Percentiles rank a stretch among this genome's conserved stretches.
phyloP scores from a whole-genome alignment of 805 yeast genomes.

The Cyberlindnera bimundalis region DNA sequence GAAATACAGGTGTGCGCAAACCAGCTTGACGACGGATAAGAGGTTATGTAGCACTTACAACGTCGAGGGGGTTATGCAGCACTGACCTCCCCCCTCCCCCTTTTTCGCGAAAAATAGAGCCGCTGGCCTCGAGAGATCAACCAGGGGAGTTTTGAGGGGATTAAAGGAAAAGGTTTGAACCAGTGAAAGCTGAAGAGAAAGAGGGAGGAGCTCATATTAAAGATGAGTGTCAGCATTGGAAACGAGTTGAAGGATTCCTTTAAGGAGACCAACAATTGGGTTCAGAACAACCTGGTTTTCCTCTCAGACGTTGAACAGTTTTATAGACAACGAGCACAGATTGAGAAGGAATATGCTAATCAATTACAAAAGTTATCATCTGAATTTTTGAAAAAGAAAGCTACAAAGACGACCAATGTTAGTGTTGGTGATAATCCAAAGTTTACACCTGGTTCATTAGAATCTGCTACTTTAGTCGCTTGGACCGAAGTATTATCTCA shows the following conservation, averaged over 20 bases:
- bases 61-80: no score
- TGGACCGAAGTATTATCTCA: conserved; percentile 88
- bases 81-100: no score
- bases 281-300: conserved; percentile 68
- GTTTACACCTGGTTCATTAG: conserved; percentile 92
- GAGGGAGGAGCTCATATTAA: no score
- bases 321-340: conserved; percentile 74
- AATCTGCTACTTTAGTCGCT: conserved; percentile 78
- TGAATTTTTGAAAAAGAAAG: conserved; percentile 73
- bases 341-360: conserved; percentile 80
- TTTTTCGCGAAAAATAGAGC: no score
- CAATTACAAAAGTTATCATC: conserved; percentile 61
- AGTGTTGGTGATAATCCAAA: conserved; percentile 91
- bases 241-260: conserved; percentile 78
- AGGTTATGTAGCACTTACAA: no score
- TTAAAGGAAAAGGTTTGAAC: no score
- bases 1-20: no score
- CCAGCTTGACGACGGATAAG: no score
- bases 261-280: conserved; percentile 78
- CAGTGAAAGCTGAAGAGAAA: no score
- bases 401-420: conserved; percentile 59
- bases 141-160: no score
- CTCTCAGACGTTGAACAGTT: conserved; percentile 75
- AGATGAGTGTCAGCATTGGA: conserved; percentile 51
- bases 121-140: no score